phyloP scores from a whole-genome alignment of 192 early-diverging fungal species.

The Obelidium mucronatum region DNA sequence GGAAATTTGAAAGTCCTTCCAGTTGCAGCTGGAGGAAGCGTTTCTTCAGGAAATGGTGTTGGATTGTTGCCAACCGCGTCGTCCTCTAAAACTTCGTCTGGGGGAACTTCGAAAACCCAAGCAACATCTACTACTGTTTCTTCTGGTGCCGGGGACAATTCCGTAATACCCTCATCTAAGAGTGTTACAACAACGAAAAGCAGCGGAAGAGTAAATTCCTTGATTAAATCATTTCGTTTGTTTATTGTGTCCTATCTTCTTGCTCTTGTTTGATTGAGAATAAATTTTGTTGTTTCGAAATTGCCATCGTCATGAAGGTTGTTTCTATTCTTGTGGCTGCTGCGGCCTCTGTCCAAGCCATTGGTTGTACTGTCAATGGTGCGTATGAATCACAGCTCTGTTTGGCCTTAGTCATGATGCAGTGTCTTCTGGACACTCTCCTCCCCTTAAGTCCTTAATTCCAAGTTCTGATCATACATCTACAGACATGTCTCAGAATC shows the following conservation, averaged over 20 bases:
- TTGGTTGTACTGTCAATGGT: neutral
- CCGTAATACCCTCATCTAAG: too few species aligned
- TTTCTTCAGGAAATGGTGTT: neutral
- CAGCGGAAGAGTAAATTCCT: neutral
- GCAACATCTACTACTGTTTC: neutral
- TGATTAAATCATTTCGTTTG: neutral
- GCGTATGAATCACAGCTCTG: neutral
- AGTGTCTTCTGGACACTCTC: neutral
- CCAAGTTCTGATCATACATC: neutral
- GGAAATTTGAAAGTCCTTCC: slow-evolving; percentile 17
- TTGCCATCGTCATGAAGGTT: neutral
- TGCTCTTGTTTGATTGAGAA: neutral
- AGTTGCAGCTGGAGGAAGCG: neutral
- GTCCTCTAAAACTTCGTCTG: neutral
- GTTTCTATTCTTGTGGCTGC: neutral
- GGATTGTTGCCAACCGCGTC: neutral
- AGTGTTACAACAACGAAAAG: neutral
- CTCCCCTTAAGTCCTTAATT: too few species aligned
- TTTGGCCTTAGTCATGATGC: too few species aligned
- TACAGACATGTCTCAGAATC: slow-evolving; percentile 10
- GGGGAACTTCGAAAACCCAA: neutral
- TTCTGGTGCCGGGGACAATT: neutral
- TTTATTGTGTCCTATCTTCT: neutral
- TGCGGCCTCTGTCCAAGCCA: neutral
- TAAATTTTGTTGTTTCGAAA: neutral